A percentile compares a stretch with the other conserved stretches of the same genome.
Conservation (phyloP, 768 basidiomycete species). For the Podaxis mareebaensis region DNA sequence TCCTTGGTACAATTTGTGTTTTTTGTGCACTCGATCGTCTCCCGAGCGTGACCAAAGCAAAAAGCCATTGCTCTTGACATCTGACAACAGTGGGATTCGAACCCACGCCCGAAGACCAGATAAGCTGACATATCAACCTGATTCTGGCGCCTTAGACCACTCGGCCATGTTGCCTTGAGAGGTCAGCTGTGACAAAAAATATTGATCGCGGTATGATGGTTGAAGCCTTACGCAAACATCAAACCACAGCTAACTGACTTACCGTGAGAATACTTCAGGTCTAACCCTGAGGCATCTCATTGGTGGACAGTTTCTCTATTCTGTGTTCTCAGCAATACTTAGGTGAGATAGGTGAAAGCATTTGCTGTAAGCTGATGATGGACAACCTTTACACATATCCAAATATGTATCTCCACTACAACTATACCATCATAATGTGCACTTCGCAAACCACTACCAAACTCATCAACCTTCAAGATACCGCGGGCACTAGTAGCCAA, state of each 20-base stretch:
- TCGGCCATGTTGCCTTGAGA: constrained; percentile 22
- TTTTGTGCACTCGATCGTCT: neutral
- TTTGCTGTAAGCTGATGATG: no score
- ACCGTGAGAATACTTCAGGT: no score
- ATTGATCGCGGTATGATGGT: no score
- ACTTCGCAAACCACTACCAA: constrained; percentile 23
- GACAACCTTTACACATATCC: no score
- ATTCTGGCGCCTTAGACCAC: constrained; percentile 25
- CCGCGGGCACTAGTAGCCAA: neutral
- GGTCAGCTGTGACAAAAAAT: no score
- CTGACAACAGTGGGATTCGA: constrained; percentile 31
- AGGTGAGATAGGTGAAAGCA: no score
- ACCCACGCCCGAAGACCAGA: constrained; percentile 34
- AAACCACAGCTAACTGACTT: no score
- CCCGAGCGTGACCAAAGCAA: neutral
- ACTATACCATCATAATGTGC: neutral
- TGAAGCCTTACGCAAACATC: no score
- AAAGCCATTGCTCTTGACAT: neutral
- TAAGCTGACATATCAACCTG: constrained; percentile 11
- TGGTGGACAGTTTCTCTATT: no score
- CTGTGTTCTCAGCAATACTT: no score
- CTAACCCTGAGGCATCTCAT: no score
- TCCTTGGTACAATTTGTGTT: neutral
- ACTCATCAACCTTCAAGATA: neutral
- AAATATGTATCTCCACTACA: neutral